phyloP scores from a whole-genome alignment of 2,329 filamentous ascomycete genomes.

The Colletotrichum cuscutae region DNA sequence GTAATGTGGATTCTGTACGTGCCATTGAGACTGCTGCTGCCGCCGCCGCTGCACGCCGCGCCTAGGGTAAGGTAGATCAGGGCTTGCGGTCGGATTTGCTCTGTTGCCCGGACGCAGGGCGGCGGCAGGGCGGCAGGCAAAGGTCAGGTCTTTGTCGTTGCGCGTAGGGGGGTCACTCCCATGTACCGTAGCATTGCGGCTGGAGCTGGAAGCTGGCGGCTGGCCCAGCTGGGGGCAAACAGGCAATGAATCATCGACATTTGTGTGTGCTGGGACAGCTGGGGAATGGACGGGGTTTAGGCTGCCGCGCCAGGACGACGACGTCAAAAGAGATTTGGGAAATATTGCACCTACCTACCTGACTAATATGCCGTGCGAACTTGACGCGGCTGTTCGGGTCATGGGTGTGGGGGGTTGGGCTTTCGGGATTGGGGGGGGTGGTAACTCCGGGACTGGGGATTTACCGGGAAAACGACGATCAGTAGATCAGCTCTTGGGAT shows the following conservation, averaged over 20 bases:
- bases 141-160: background rate
- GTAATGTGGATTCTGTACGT: background rate
- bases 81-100: background rate
- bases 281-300: background rate
- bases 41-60: too few species aligned
- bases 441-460: background rate
- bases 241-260: background rate
- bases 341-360: background rate
- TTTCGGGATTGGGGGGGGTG: background rate
- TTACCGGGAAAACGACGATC: background rate
- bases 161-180: too few species aligned
- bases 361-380: background rate
- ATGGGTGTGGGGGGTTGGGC: background rate
- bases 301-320: background rate
- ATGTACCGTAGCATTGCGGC: background rate
- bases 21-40: too few species aligned
- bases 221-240: too few species aligned
- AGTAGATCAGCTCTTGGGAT: background rate
- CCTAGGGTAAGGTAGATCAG: background rate
- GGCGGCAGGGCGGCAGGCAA: background rate
- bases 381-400: background rate
- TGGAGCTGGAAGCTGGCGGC: background rate
- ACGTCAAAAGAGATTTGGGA: background rate
- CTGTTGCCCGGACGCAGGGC: background rate
- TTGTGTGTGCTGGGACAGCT: background rate